A percentile compares a stretch with the other conserved stretches of the same genome.
phyloP scores from a whole-genome alignment of 495 filamentous ascomycete genomes.

The Xylaria intraflava region DNA sequence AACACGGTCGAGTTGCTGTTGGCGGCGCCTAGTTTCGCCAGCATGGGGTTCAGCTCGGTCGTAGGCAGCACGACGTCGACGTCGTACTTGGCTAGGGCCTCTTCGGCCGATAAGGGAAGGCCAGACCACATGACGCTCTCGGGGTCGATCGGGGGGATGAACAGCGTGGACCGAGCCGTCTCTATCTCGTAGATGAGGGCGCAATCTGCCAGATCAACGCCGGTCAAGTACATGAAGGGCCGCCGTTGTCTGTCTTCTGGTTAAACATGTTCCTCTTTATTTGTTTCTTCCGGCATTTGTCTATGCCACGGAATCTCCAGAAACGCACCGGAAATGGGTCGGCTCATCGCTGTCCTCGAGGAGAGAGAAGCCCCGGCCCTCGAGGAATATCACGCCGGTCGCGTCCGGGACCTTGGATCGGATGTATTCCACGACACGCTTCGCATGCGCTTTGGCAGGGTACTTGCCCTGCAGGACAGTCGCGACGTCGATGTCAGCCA shows the following conservation, averaged over 20 bases:
- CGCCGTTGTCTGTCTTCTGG: conserved; percentile 65
- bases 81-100: conserved; percentile 72
- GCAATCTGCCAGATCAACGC: conserved; percentile 75
- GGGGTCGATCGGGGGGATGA: conserved; percentile 82
- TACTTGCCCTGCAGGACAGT: conserved; percentile 63
- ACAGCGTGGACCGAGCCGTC: conserved; percentile 69
- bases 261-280: conserved; percentile 1
- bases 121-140: conserved; percentile 96
- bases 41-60: conserved; percentile 59
- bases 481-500: conserved; percentile 29
- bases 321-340: conserved; percentile 64
- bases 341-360: conserved; percentile 79
- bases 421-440: conserved; percentile 73
- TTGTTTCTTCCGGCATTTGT: too few species aligned
- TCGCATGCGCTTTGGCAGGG: conserved; percentile 86
- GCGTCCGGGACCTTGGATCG: conserved; percentile 50
- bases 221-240: conserved; percentile 91
- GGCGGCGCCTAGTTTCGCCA: conserved; percentile 42
- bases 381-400: conserved; percentile 73
- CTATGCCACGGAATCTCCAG: background rate
- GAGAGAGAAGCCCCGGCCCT: conserved; percentile 70
- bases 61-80: conserved; percentile 69
- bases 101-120: conserved; percentile 66
- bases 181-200: conserved; percentile 75
- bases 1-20: conserved; percentile 51